A percentile compares a stretch with the other conserved stretches of the same genome.
Evolutionary conservation across 2,329 filamentous ascomycete genomes (phyloP).

Genomic region (Nemania diffusa): DNA sequence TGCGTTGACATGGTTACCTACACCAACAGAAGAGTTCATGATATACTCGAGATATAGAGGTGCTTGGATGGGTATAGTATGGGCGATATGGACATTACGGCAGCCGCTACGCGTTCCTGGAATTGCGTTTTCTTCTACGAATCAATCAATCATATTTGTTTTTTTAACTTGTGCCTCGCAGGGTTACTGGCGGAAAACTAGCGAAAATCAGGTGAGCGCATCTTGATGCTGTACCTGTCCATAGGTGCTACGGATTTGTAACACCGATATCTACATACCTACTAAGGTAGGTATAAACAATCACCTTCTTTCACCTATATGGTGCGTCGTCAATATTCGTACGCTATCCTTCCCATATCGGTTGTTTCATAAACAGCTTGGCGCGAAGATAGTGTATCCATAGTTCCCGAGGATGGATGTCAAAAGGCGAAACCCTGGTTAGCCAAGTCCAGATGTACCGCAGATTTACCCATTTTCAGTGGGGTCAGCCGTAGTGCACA

Average conservation of each 20-base stretch:
- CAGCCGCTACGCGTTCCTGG: no score
- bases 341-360: conserved; percentile 2
- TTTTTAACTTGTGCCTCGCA: no score
- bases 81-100: no score
- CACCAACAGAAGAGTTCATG: no score
- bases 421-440: conserved; percentile 11
- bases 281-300: background rate
- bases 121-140: no score
- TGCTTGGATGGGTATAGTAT: no score
- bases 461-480: conserved; percentile 11
- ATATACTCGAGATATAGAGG: no score
- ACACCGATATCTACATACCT: background rate
- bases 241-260: background rate
- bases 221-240: background rate
- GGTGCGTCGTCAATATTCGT: conserved; percentile 7
- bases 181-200: background rate
- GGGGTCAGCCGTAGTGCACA: conserved; percentile 4
- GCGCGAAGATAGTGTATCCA: conserved; percentile 12
- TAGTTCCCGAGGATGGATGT: conserved; percentile 3
- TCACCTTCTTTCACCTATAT: conserved; percentile 3
- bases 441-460: conserved; percentile 23
- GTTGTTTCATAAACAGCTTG: conserved; percentile 30
- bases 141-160: no score
- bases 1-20: no score
- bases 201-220: background rate